phyloP scores from a whole-genome alignment of 768 basidiomycete species.

The Termitomyces titanicus region DNA sequence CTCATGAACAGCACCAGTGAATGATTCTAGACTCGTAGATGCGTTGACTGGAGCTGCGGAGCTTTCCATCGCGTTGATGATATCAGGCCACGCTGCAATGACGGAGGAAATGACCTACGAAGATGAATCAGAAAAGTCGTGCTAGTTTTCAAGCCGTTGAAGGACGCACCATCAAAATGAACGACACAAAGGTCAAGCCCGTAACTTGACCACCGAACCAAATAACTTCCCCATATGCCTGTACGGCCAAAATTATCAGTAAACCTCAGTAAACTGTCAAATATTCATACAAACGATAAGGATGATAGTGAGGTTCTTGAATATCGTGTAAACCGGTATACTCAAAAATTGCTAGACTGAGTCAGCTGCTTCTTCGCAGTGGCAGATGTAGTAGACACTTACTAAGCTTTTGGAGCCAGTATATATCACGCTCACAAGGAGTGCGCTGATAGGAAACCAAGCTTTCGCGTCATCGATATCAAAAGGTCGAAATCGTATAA shows the following conservation, averaged over 20 bases:
- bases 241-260: constrained; percentile 2
- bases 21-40: constrained; percentile 25
- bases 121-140: neutral
- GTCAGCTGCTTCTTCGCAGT: neutral
- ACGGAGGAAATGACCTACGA: constrained; percentile 84
- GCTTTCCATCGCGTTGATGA: constrained; percentile 40
- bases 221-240: constrained; percentile 97
- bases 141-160: neutral
- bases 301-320: constrained; percentile 99
- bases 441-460: constrained; percentile 94
- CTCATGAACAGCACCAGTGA: constrained; percentile 43
- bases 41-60: neutral
- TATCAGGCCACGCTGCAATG: constrained; percentile 96
- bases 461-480: constrained; percentile 78
- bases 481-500: constrained; percentile 85
- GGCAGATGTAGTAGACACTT: constrained; percentile 29
- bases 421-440: constrained; percentile 94
- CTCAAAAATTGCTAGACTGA: constrained; percentile 85
- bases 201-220: constrained; percentile 95
- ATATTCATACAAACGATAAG: constrained; percentile 66
- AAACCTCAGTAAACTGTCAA: neutral
- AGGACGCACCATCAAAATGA: constrained; percentile 79
- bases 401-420: constrained; percentile 97
- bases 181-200: constrained; percentile 82
- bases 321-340: constrained; percentile 98